Evolutionary conservation across 2,329 filamentous ascomycete species (phyloP).

Genomic region (Biscogniauxia mediterranea): DNA sequence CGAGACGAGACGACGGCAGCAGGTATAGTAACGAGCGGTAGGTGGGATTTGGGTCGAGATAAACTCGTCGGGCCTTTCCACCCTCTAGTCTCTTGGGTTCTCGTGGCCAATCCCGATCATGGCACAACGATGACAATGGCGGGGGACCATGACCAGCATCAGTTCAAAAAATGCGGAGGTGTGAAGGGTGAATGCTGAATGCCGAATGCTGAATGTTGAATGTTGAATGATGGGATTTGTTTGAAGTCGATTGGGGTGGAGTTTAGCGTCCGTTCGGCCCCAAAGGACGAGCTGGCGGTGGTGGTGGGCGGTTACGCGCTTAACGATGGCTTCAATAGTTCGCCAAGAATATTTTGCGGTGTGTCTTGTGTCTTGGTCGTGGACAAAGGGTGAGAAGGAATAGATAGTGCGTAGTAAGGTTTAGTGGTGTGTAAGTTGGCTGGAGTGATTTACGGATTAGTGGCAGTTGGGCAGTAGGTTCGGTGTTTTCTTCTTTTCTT

Average conservation of each 20-base stretch:
- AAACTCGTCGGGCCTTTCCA: neutral
- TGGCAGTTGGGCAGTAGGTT: neutral
- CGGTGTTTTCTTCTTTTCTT: neutral
- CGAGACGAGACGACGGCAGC: neutral
- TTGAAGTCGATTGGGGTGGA: neutral
- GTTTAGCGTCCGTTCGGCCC: constrained; percentile 6
- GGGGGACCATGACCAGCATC: neutral
- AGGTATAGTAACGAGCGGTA: neutral
- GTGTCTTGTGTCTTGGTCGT: neutral
- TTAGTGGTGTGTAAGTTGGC: neutral
- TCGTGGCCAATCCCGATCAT: neutral
- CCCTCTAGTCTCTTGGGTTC: neutral
- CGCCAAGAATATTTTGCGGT: neutral
- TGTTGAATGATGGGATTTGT: neutral
- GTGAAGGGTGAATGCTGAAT: too few species aligned
- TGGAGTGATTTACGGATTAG: too few species aligned
- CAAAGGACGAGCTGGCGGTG: neutral
- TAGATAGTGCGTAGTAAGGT: neutral
- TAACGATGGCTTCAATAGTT: constrained; percentile 6
- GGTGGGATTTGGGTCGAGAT: neutral
- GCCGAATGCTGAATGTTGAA: too few species aligned
- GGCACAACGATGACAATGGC: neutral
- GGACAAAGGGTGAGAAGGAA: neutral
- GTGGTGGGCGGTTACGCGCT: constrained; percentile 27
- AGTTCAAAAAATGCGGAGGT: neutral